Evolutionary conservation across 2,329 filamentous ascomycete genomes (phyloP).

Genomic region (Volutella citrinella): DNA sequence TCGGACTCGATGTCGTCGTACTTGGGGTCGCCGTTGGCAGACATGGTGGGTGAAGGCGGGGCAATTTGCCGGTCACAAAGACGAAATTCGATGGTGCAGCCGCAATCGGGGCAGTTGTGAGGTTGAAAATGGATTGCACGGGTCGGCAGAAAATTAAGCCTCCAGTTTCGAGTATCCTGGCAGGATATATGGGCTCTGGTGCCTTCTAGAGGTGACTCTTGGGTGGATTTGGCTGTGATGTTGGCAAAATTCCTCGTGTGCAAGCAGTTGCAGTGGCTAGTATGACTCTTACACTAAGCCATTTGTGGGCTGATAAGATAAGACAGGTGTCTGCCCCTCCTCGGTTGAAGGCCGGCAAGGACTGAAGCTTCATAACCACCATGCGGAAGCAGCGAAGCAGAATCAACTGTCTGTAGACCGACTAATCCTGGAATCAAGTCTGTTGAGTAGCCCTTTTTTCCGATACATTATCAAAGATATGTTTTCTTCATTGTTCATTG

Average conservation of each 20-base stretch:
- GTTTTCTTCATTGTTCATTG: no score
- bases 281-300: conserved; percentile 40
- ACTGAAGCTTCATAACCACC: no score
- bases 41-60: conserved; percentile 45
- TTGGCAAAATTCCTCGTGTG: conserved; percentile 43
- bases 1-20: conserved; percentile 75
- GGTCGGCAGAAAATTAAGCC: conserved; percentile 19
- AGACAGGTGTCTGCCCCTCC: conserved; percentile 33
- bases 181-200: conserved; percentile 17
- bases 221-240: conserved; percentile 33
- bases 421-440: no score
- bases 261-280: conserved; percentile 29
- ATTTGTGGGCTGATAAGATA: conserved; percentile 37
- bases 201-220: conserved; percentile 19
- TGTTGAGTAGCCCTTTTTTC: no score
- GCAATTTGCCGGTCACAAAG: no score
- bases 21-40: conserved; percentile 58
- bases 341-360: conserved; percentile 27
- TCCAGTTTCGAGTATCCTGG: conserved; percentile 12
- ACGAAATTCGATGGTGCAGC: conserved; percentile 18
- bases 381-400: no score
- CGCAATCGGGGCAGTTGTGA: conserved; percentile 11
- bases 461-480: no score
- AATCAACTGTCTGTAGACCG: no score
- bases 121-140: conserved; percentile 10